phyloP scores from a whole-genome alignment of 2,329 filamentous ascomycete genomes.

The Diaporthe citrichinensis region DNA sequence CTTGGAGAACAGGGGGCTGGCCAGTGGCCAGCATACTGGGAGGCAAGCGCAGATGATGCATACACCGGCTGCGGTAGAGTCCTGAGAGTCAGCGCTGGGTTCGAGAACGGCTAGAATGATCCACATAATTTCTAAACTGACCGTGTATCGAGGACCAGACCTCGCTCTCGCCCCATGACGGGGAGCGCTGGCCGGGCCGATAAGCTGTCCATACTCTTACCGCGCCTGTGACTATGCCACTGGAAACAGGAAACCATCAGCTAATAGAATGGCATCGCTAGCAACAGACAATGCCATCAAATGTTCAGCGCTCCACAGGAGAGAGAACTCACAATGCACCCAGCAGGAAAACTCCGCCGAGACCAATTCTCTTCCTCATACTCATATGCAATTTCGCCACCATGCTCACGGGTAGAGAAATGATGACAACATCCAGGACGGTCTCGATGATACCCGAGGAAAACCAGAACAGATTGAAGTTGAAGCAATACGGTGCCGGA shows the following conservation, averaged over 20 bases:
- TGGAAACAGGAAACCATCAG: not conserved
- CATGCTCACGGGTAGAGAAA: not conserved
- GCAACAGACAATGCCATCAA: not conserved
- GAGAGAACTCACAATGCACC: not conserved
- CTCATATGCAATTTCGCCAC: not conserved
- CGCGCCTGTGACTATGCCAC: conserved; percentile 34
- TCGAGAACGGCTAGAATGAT: not conserved
- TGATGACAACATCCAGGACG: not conserved
- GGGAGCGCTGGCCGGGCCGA: conserved; percentile 24
- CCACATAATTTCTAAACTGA: not conserved
- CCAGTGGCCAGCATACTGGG: conserved; percentile 33
- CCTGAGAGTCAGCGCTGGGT: not conserved
- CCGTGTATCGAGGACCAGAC: conserved; percentile 35
- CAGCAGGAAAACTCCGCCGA: not conserved
- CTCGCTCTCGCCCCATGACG: conserved; percentile 23
- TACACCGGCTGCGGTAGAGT: not conserved
- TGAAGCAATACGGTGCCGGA: not conserved
- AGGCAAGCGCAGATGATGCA: conserved; percentile 32
- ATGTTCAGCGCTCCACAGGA: not conserved
- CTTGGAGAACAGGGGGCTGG: not conserved
- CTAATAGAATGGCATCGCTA: not conserved
- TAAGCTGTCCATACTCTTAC: conserved; percentile 14
- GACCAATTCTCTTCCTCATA: not conserved
- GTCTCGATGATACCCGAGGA: not conserved
- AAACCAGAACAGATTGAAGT: not conserved